A percentile compares a stretch with the other conserved stretches of the same genome.
Evolutionary conservation across 1,139 yeast genomes (phyloP).

Genomic region (Sugiyamaella japonica): DNA sequence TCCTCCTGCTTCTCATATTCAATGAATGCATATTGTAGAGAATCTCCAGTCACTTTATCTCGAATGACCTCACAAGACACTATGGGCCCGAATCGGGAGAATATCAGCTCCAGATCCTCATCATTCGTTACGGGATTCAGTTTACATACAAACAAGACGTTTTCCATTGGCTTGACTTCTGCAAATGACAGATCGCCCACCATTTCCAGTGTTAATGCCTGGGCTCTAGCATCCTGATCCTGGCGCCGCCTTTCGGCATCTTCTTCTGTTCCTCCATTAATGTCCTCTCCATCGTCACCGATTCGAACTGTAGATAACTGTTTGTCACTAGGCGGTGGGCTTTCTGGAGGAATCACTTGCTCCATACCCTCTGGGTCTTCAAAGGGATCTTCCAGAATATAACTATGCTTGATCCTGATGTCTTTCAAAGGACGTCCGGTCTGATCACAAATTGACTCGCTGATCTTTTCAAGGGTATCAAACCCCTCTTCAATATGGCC

Average conservation of each 20-base stretch:
- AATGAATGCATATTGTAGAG: conserved; percentile 62
- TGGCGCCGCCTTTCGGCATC: conserved; percentile 29
- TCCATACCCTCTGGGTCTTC: conserved; percentile 42
- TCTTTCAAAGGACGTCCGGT: conserved; percentile 49
- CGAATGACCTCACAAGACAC: conserved; percentile 51
- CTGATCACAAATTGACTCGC: conserved; percentile 45
- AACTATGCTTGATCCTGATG: conserved; percentile 53
- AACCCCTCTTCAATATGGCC: conserved; percentile 57
- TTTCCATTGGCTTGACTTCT: conserved; percentile 59
- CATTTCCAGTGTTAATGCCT: conserved; percentile 62
- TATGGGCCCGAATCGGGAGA: conserved; percentile 60
- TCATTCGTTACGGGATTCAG: conserved; percentile 59
- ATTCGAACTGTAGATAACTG: conserved; percentile 45
- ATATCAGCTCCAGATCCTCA: conserved; percentile 55
- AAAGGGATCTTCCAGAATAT: conserved; percentile 58
- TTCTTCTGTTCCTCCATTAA: conserved; percentile 33
- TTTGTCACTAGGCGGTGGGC: conserved; percentile 44
- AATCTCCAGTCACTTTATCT: conserved; percentile 50
- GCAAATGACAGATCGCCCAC: conserved; percentile 66
- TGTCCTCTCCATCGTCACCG: conserved; percentile 36
- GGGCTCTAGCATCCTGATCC: conserved; percentile 48
- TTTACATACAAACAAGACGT: conserved; percentile 61
- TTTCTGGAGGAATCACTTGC: conserved; percentile 24
- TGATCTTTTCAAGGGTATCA: conserved; percentile 49
- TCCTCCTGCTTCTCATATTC: conserved; percentile 51